phyloP scores from a whole-genome alignment of 73 alveolate genomes.

The Tetrahymena elliotti region DNA sequence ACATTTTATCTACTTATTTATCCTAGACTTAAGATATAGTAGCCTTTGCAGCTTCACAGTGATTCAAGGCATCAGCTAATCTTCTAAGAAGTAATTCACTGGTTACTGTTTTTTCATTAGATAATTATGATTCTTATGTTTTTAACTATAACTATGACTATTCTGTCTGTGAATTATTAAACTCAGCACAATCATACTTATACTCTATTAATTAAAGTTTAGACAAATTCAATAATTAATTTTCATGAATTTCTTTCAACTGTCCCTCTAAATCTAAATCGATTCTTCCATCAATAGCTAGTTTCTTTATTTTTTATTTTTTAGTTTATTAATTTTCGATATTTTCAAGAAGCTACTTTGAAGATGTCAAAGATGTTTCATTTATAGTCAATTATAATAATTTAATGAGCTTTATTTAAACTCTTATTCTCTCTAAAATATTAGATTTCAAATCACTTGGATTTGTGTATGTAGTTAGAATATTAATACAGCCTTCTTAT shows the following conservation, averaged over 20 bases:
- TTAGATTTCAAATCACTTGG: neutral
- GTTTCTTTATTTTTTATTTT: neutral
- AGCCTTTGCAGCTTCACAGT: neutral
- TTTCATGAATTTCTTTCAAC: neutral
- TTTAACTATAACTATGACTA: neutral
- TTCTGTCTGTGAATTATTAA: neutral
- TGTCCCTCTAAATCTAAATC: neutral
- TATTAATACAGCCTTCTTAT: neutral
- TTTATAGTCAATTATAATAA: neutral
- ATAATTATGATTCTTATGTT: neutral
- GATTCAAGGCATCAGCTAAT: neutral
- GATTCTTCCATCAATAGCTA: neutral
- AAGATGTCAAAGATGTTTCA: neutral
- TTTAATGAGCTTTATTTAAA: neutral
- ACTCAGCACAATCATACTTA: neutral
- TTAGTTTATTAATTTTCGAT: neutral
- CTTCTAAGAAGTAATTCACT: neutral
- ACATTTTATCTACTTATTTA: neutral
- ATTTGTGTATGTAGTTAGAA: neutral
- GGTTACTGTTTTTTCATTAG: neutral
- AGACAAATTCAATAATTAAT: neutral
- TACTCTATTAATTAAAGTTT: neutral
- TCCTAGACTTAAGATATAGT: neutral
- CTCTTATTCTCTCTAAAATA: neutral
- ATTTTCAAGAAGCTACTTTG: neutral